A percentile compares a stretch with the other conserved stretches of the same genome.
These are phyloP conservation scores for Mycena leptocephala DNA, from an alignment of 768 basidiomycete species.

Conservation along the genomic window DNA sequence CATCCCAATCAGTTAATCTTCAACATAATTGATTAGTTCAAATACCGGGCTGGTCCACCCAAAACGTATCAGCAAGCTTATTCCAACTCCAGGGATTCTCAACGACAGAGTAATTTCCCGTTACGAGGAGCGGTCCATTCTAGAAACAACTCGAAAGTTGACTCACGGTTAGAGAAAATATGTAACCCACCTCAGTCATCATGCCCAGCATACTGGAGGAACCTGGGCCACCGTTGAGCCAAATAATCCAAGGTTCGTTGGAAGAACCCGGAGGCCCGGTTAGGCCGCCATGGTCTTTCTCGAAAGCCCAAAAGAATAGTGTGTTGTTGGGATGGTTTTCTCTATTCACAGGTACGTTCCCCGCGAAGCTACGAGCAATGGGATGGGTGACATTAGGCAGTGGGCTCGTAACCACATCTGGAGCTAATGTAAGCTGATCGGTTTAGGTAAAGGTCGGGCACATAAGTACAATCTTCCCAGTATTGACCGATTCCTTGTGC, in stretches of 20 bases:
- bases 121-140: constrained; percentile 29
- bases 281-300: constrained; percentile 70
- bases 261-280: constrained; percentile 47
- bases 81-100: constrained; percentile 34
- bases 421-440: too few species aligned
- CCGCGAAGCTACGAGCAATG: too few species aligned
- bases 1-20: too few species aligned
- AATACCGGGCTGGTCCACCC: constrained; percentile 7
- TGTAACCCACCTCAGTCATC: constrained; percentile 71
- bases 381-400: too few species aligned
- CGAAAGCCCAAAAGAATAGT: too few species aligned
- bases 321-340: too few species aligned
- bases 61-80: constrained; percentile 30
- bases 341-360: too few species aligned
- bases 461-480: too few species aligned
- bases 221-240: constrained; percentile 84
- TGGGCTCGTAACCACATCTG: too few species aligned
- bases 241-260: constrained; percentile 77
- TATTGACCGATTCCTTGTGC: too few species aligned
- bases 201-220: constrained; percentile 78
- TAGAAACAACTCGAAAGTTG: neutral
- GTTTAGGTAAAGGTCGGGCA: too few species aligned
- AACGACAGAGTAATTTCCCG: constrained; percentile 13
- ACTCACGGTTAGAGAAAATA: neutral
- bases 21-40: too few species aligned